Percentiles rank a stretch among this genome's conserved stretches.
Conservation (phyloP, 495 filamentous ascomycete genomes). For the Astrothelium macrocarpum region DNA sequence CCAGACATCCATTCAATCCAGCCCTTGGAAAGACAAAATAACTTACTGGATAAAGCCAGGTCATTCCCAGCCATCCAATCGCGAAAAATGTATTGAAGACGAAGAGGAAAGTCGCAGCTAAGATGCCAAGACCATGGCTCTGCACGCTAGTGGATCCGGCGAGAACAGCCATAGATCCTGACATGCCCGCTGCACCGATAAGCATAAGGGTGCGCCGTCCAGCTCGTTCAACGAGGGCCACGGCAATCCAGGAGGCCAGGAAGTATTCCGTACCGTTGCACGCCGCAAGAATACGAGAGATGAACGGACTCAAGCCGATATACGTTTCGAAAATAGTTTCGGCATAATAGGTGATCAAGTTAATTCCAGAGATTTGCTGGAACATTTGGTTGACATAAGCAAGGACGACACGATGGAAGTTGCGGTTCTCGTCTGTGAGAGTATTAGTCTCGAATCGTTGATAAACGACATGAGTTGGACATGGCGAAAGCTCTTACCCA, state of each 20-base stretch:
- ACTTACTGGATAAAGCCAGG: constrained; percentile 14
- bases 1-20: not conserved
- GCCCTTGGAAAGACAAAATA: no score
- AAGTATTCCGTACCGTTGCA: constrained; percentile 11
- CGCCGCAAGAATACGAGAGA: constrained; percentile 26
- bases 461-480: not conserved
- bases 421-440: constrained; percentile 44
- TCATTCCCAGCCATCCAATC: constrained; percentile 14
- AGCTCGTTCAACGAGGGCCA: constrained; percentile 2
- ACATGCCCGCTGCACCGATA: constrained; percentile 7
- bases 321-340: constrained; percentile 48
- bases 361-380: constrained; percentile 66
- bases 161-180: constrained; percentile 3
- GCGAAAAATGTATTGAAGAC: constrained; percentile 15
- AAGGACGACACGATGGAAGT: constrained; percentile 59
- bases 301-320: constrained; percentile 35
- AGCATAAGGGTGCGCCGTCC: constrained; percentile 8
- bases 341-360: constrained; percentile 65
- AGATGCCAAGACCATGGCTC: constrained; percentile 1
- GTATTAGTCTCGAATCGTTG: not conserved
- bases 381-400: constrained; percentile 72
- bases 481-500: not conserved
- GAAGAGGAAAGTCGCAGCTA: constrained; percentile 10
- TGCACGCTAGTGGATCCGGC: not conserved
- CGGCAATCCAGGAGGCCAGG: constrained; percentile 8